A percentile compares a stretch with the other conserved stretches of the same genome.
phyloP scores from a whole-genome alignment of 140 eudicot species.

The Ambrosia hybrid region DNA sequence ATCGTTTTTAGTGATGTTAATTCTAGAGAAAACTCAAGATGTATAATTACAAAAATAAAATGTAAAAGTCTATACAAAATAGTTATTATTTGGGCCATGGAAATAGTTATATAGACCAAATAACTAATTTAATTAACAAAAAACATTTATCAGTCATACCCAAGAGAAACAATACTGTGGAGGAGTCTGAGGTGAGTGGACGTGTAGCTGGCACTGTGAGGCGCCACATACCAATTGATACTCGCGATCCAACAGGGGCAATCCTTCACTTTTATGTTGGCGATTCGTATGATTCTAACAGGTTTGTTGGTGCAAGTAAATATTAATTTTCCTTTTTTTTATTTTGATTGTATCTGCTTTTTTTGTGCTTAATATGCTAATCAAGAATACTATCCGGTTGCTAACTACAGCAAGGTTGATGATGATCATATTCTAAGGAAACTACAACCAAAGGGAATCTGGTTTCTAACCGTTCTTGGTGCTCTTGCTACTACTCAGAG shows the following conservation, averaged over 20 bases:
- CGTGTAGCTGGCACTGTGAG: conserved; percentile 98
- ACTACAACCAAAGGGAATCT: conserved; percentile 79
- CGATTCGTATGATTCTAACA: conserved; percentile 76
- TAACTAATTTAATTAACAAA: too few relatives aligned
- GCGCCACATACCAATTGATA: conserved; percentile 84
- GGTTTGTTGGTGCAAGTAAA: conserved; percentile 38
- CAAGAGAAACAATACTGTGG: conserved; percentile 59
- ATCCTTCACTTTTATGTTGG: conserved; percentile 94
- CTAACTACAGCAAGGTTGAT: conserved; percentile 54
- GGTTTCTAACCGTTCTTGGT: conserved; percentile 89
- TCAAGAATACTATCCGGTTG: conserved; percentile 2
- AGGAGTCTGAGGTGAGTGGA: conserved; percentile 71
- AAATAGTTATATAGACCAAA: too few relatives aligned
- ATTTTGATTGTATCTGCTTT: not conserved
- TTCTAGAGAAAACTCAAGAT: not conserved
- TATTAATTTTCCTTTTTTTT: not conserved
- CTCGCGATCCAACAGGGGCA: conserved; percentile 90
- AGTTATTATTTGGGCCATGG: too few relatives aligned
- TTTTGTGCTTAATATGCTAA: conserved; percentile 5
- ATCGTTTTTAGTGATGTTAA: not conserved
- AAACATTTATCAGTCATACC: conserved; percentile 47
- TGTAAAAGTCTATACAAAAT: too few relatives aligned
- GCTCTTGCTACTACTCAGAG: conserved; percentile 95
- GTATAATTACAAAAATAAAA: not conserved
- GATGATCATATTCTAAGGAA: conserved; percentile 81